Evolutionary conservation across 176 grass and related monocot species (phyloP).

Genomic region (Chloris gayana): DNA sequence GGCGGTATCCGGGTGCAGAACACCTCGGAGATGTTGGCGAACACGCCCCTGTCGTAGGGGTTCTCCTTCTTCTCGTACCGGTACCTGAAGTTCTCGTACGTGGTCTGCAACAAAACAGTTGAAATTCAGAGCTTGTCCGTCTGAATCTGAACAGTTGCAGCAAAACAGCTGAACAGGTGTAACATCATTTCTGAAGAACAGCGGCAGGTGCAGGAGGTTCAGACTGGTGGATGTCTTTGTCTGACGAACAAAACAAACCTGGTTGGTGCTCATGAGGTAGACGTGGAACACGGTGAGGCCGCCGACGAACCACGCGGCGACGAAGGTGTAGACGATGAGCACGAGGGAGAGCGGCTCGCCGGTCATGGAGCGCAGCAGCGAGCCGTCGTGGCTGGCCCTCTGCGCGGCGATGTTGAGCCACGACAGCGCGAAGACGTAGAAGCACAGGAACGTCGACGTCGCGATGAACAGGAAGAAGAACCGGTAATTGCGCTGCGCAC

Average conservation of each 20-base stretch:
- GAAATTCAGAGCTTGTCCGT: not conserved
- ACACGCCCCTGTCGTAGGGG: slow-evolving; percentile 68
- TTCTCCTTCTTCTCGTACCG: slow-evolving; percentile 95
- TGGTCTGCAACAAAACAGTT: slow-evolving; percentile 56
- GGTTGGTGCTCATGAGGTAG: slow-evolving; percentile 89
- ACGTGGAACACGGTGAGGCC: slow-evolving; percentile 86
- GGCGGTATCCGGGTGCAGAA: slow-evolving; percentile 69
- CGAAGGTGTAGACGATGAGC: slow-evolving; percentile 80
- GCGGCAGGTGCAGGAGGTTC: too few species aligned
- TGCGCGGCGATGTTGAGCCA: slow-evolving; percentile 79
- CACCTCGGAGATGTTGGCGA: slow-evolving; percentile 64
- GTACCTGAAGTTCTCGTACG: slow-evolving; percentile 98
- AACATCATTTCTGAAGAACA: too few species aligned
- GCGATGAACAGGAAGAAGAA: slow-evolving; percentile 97
- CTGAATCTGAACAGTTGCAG: too few species aligned
- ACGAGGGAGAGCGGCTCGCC: slow-evolving; percentile 74
- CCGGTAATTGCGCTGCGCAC: slow-evolving; percentile 73
- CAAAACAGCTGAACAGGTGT: too few species aligned
- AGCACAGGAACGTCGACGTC: slow-evolving; percentile 78
- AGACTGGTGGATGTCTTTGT: not conserved
- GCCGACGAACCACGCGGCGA: slow-evolving; percentile 87
- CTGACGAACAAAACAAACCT: slow-evolving; percentile 22
- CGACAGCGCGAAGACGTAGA: slow-evolving; percentile 75
- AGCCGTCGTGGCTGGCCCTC: slow-evolving; percentile 43
- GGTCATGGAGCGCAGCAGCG: slow-evolving; percentile 62